Evolutionary conservation across 2,329 filamentous ascomycete genomes (phyloP).

Genomic region (Pseudocercospora ulei): DNA sequence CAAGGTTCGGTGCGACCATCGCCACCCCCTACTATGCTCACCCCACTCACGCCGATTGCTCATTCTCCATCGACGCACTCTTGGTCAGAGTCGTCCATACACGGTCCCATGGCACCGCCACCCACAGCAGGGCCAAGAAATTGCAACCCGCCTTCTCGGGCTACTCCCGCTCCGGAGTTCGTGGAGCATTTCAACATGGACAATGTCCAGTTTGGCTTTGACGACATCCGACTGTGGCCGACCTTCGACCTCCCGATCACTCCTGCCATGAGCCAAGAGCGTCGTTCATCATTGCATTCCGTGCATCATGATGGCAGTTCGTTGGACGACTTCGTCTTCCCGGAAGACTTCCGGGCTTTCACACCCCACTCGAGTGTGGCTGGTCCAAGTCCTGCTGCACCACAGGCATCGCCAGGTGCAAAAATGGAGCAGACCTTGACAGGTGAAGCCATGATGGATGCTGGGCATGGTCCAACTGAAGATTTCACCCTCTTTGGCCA

Average conservation of each 20-base stretch:
- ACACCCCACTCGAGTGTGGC: constrained; percentile 25
- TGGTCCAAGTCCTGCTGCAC: constrained; percentile 23
- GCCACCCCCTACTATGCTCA: constrained; percentile 42
- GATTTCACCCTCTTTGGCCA: constrained; percentile 55
- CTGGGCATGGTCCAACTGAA: constrained; percentile 26
- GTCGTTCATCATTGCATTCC: constrained; percentile 36
- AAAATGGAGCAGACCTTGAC: constrained; percentile 54
- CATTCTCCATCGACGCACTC: constrained; percentile 39
- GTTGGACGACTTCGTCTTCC: constrained; percentile 47
- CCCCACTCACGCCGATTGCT: constrained; percentile 32
- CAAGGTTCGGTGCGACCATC: constrained; percentile 55
- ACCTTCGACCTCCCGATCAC: constrained; percentile 28
- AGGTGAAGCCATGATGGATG: constrained; percentile 53
- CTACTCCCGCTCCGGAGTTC: constrained; percentile 31
- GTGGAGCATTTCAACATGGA: constrained; percentile 33
- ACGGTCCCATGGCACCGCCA: constrained; percentile 31
- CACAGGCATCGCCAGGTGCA: constrained; percentile 59
- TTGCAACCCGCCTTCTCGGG: constrained; percentile 27
- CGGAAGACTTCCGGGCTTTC: constrained; percentile 31
- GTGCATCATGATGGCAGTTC: constrained; percentile 34
- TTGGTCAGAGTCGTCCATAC: constrained; percentile 28
- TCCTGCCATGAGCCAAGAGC: constrained; percentile 33
- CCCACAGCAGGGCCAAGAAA: constrained; percentile 29
- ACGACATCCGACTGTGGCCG: constrained; percentile 27
- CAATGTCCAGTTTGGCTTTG: constrained; percentile 30